Percentiles rank a stretch among this genome's conserved stretches.
These are phyloP conservation scores for Malassezia vespertilionis DNA, from an alignment of 1,284 basidiomycete genomes.

Conservation along the genomic window DNA sequence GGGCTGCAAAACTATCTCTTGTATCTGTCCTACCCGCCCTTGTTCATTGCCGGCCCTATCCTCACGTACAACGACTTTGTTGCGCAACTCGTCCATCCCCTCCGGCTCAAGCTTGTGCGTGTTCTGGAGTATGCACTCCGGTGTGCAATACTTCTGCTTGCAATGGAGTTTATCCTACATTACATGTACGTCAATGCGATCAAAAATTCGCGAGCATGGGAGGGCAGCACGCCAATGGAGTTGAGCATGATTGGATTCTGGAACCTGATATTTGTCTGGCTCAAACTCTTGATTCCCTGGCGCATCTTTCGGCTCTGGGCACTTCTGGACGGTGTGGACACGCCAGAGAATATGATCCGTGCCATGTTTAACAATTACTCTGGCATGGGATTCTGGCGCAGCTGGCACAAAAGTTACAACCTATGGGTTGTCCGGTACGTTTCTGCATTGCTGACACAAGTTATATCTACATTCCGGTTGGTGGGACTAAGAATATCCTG, in stretches of 20 bases:
- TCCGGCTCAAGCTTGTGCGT: conserved; percentile 39
- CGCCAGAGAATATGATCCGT: conserved; percentile 96
- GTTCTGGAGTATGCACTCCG: conserved; percentile 58
- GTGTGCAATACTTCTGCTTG: conserved; percentile 62
- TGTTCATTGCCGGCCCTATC: conserved; percentile 93
- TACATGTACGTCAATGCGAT: conserved; percentile 95
- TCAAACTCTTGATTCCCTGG: conserved; percentile 97
- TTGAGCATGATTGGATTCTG: conserved; percentile 91
- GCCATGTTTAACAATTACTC: conserved; percentile 99
- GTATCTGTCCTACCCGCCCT: conserved; percentile 76
- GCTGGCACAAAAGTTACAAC: conserved; percentile 94
- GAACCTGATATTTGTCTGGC: conserved; percentile 92
- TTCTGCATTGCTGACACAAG: background rate
- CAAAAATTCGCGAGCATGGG: conserved; percentile 67
- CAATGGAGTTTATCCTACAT: conserved; percentile 84
- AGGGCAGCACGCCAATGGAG: conserved; percentile 63
- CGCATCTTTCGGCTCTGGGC: conserved; percentile 95
- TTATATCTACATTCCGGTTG: conserved; percentile 89
- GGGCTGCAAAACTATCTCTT: conserved; percentile 56
- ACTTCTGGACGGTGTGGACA: conserved; percentile 73
- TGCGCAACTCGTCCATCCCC: conserved; percentile 61
- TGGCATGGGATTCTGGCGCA: conserved; percentile 80
- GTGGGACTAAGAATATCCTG: conserved; percentile 59
- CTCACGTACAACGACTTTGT: conserved; percentile 91
- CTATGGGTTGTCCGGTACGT: conserved; percentile 70